phyloP scores from a whole-genome alignment of 257 asterid species.

The Solanum virginianum region DNA sequence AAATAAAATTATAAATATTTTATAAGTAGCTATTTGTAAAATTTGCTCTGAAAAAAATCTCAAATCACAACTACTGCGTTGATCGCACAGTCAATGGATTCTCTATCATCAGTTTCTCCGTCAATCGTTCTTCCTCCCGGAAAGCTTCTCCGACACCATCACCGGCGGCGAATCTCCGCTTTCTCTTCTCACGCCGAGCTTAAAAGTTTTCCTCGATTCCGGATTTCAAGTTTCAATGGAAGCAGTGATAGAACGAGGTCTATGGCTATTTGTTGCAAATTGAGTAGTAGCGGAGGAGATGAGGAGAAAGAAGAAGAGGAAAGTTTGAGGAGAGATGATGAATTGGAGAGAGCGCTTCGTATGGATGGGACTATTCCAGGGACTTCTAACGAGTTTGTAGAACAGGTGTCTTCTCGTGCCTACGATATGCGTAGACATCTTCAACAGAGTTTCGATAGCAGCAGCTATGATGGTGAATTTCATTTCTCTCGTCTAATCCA shows the following conservation, averaged over 20 bases:
- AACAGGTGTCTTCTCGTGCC: constrained; percentile 87
- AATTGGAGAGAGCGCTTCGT: constrained; percentile 70
- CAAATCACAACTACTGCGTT: not conserved
- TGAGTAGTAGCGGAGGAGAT: constrained; percentile 6
- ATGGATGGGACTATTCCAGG: constrained; percentile 87
- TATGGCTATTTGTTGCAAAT: constrained; percentile 10
- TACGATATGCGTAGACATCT: constrained; percentile 89
- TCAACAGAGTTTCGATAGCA: constrained; percentile 71
- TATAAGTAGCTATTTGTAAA: too few relatives aligned
- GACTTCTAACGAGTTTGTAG: constrained; percentile 66
- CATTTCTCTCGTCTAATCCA: not conserved
- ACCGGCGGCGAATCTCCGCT: constrained; percentile 22
- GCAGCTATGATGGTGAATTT: constrained; percentile 83
- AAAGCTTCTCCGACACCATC: constrained; percentile 22
- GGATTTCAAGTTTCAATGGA: constrained; percentile 3
- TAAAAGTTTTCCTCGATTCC: constrained; percentile 1
- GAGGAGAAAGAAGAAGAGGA: constrained; percentile 22
- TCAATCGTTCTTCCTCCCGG: constrained; percentile 42
- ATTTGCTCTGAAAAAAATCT: too few relatives aligned
- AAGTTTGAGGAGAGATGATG: constrained; percentile 49
- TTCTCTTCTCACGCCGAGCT: constrained; percentile 2
- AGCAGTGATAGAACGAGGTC: not conserved
- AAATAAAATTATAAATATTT: too few relatives aligned
- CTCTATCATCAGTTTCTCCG: constrained; percentile 47
- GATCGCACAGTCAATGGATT: constrained; percentile 34